Conservation (phyloP, 306 rosid genomes). For the Lagenaria siceraria region DNA sequence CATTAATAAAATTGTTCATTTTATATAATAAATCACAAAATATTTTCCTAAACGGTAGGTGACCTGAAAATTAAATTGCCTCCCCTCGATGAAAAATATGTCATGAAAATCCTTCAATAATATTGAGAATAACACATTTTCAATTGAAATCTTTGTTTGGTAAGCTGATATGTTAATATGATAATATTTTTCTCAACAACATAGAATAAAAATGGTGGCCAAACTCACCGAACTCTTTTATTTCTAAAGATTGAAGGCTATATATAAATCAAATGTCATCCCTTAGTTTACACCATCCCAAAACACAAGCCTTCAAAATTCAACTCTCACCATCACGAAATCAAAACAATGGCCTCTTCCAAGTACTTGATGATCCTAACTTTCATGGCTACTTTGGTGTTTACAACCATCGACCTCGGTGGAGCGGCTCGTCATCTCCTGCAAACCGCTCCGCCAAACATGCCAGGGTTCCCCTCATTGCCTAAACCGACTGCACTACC, state of each 20-base stretch:
- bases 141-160: neutral
- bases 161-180: neutral
- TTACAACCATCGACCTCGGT: neutral
- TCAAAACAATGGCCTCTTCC: neutral
- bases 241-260: neutral
- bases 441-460: neutral
- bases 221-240: neutral
- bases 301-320: neutral
- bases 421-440: slow-evolving; percentile 10
- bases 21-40: neutral
- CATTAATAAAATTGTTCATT: no score
- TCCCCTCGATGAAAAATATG: neutral
- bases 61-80: neutral
- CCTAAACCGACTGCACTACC: neutral
- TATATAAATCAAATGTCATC: neutral
- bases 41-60: neutral
- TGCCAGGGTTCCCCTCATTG: neutral
- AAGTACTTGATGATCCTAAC: neutral
- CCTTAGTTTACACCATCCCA: neutral
- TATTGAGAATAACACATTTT: neutral
- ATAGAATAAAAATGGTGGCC: neutral
- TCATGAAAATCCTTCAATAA: neutral
- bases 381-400: neutral
- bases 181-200: neutral
- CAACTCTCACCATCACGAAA: neutral